phyloP scores from a whole-genome alignment of 2,329 filamentous ascomycete species.

The Aspergillus sclerotialis region DNA sequence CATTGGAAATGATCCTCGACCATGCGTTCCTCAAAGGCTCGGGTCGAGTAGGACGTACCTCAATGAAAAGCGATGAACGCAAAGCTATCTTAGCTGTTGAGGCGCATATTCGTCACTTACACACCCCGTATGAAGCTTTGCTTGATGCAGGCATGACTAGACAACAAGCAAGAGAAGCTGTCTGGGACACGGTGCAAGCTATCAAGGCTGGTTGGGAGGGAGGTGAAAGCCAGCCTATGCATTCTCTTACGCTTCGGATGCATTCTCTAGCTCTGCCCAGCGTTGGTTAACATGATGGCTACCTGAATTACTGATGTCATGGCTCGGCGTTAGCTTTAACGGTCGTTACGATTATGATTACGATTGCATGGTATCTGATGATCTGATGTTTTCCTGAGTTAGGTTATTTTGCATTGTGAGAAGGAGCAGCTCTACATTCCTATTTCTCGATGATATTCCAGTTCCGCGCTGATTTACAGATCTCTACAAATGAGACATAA shows the following conservation, averaged over 20 bases:
- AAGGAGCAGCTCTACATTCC: too few species aligned
- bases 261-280: too few species aligned
- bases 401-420: too few species aligned
- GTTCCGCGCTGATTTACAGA: too few species aligned
- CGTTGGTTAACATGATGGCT: too few species aligned
- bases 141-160: conserved; percentile 19
- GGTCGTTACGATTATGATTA: too few species aligned
- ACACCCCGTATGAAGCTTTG: conserved; percentile 34
- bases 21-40: conserved; percentile 37
- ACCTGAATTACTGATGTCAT: too few species aligned
- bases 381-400: too few species aligned
- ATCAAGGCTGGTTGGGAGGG: conserved; percentile 28
- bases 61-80: conserved; percentile 22
- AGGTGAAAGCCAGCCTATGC: not conserved
- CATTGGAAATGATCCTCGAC: conserved; percentile 24
- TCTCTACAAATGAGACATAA: too few species aligned
- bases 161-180: conserved; percentile 22
- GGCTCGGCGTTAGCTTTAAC: too few species aligned
- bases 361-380: too few species aligned
- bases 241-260: conserved; percentile 7
- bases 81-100: conserved; percentile 35
- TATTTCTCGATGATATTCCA: too few species aligned
- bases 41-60: conserved; percentile 32
- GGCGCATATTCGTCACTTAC: conserved; percentile 37
- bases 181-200: conserved; percentile 21